These are phyloP conservation scores for Zymoseptoria brevis DNA, from an alignment of 2,329 filamentous ascomycete genomes.

Conservation along the genomic window DNA sequence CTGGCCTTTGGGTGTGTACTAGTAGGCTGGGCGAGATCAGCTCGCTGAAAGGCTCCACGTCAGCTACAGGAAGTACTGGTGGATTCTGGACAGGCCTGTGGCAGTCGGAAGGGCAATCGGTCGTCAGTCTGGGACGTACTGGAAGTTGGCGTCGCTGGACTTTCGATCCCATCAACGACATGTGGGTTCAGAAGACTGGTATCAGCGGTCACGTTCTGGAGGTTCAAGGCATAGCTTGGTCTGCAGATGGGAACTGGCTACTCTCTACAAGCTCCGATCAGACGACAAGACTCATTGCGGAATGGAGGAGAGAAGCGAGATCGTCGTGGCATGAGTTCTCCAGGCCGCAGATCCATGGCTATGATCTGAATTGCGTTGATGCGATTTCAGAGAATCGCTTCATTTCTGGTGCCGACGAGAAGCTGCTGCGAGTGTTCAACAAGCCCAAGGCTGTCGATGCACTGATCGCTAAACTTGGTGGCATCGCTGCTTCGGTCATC, in stretches of 20 bases:
- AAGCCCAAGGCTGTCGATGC: slow-evolving; percentile 76
- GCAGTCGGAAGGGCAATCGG: slow-evolving; percentile 66
- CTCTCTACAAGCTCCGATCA: slow-evolving; percentile 87
- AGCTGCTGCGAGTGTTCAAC: slow-evolving; percentile 91
- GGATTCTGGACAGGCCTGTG: slow-evolving; percentile 96
- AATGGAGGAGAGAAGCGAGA: slow-evolving; percentile 54
- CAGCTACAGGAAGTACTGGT: slow-evolving; percentile 88
- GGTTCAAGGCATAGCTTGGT: slow-evolving; percentile 78
- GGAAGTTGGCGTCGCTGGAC: slow-evolving; percentile 90
- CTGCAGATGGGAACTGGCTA: slow-evolving; percentile 70
- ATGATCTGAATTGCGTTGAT: slow-evolving; percentile 92
- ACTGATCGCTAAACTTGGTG: slow-evolving; percentile 37
- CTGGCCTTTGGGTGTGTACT: slow-evolving; percentile 84
- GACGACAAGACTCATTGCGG: slow-evolving; percentile 77
- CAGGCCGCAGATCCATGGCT: slow-evolving; percentile 92
- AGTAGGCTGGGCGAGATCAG: slow-evolving; percentile 88
- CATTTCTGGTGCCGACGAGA: slow-evolving; percentile 92
- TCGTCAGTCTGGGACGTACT: slow-evolving; percentile 79
- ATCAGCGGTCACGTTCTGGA: slow-evolving; percentile 77
- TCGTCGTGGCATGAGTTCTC: slow-evolving; percentile 90
- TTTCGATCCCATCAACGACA: slow-evolving; percentile 51
- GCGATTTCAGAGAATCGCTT: slow-evolving; percentile 66
- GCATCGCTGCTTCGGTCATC: slow-evolving; percentile 9
- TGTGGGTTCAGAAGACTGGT: slow-evolving; percentile 70
- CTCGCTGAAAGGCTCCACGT: slow-evolving; percentile 88